Evolutionary conservation across 805 yeast species (phyloP).

Genomic region (Ascoidea tarda): DNA sequence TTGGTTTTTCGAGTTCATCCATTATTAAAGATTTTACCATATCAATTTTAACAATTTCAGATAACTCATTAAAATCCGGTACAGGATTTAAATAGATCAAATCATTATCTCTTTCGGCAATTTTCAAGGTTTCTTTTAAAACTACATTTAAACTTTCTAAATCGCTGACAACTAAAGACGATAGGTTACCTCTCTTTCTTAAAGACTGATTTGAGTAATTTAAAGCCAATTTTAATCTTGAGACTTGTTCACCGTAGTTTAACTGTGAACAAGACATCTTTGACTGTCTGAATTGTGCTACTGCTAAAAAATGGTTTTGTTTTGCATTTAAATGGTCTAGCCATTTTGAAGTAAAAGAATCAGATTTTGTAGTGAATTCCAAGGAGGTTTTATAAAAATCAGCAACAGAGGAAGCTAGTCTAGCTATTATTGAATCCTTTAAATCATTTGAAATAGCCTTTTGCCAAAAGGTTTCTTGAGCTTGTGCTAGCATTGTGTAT

Average conservation of each 20-base stretch:
- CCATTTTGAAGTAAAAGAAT: constrained; percentile 40
- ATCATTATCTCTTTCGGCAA: constrained; percentile 70
- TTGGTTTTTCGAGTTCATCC: constrained; percentile 20
- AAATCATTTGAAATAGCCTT: constrained; percentile 37
- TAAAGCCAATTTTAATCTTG: constrained; percentile 32
- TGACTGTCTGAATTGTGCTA: constrained; percentile 53
- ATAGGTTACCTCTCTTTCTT: constrained; percentile 26
- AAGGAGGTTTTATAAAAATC: constrained; percentile 37
- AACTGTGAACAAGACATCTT: constrained; percentile 27
- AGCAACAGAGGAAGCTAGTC: constrained; percentile 50
- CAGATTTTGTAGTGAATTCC: constrained; percentile 32
- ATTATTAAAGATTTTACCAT: constrained; percentile 39
- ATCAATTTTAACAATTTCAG: constrained; percentile 30
- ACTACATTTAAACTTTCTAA: constrained; percentile 31
- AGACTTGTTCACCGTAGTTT: constrained; percentile 64
- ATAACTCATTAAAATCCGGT: constrained; percentile 29
- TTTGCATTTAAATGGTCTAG: constrained; percentile 20
- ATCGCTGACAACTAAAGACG: constrained; percentile 33
- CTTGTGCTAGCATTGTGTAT: constrained; percentile 58
- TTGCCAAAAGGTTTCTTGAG: constrained; percentile 80
- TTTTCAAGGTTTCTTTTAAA: constrained; percentile 28
- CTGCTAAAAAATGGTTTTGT: constrained; percentile 51
- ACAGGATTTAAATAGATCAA: constrained; percentile 58
- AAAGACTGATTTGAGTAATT: constrained; percentile 22
- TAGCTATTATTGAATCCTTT: constrained; percentile 49